Percentiles rank a stretch among this genome's conserved stretches.
Conservation (phyloP, 2,329 filamentous ascomycete species). For the Venturia effusa region DNA sequence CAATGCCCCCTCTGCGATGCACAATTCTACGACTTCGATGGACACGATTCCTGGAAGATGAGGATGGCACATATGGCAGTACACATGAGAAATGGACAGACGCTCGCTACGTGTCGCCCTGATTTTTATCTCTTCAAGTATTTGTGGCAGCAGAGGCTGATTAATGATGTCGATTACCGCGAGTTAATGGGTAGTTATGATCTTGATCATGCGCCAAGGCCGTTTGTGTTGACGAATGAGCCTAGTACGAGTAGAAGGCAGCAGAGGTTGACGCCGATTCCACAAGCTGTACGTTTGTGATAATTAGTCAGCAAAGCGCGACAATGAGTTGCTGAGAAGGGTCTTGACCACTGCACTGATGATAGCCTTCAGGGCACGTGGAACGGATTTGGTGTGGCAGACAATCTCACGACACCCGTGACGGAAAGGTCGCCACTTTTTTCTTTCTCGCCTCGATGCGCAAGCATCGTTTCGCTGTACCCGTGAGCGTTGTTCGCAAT, state of each 20-base stretch:
- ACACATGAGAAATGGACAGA: conserved; percentile 2
- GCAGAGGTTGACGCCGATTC: not conserved
- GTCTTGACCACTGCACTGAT: not conserved
- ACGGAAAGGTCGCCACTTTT: not conserved
- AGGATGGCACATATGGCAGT: conserved; percentile 3
- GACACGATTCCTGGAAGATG: not conserved
- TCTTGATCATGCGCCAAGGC: not conserved
- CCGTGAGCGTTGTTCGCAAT: not conserved
- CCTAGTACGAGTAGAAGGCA: not conserved
- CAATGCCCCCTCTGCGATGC: conserved; percentile 5
- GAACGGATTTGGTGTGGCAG: not conserved
- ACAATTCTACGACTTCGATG: conserved; percentile 2
- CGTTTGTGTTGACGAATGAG: not conserved
- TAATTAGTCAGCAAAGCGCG: not conserved
- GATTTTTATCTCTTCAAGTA: conserved; percentile 1
- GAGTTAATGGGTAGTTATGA: conserved; percentile 1
- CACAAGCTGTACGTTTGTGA: not conserved
- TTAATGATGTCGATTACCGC: conserved; percentile 2
- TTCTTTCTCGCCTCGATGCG: not conserved
- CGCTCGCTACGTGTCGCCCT: not conserved
- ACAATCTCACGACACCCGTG: not conserved
- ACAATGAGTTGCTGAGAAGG: not conserved
- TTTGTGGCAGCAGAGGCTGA: conserved; percentile 1
- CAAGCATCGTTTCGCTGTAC: not conserved
- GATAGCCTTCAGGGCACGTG: not conserved